These are phyloP conservation scores for Polytrichum formosum DNA, from an alignment of 225 moss, liverwort and hornwort genomes.

Conservation along the genomic window DNA sequence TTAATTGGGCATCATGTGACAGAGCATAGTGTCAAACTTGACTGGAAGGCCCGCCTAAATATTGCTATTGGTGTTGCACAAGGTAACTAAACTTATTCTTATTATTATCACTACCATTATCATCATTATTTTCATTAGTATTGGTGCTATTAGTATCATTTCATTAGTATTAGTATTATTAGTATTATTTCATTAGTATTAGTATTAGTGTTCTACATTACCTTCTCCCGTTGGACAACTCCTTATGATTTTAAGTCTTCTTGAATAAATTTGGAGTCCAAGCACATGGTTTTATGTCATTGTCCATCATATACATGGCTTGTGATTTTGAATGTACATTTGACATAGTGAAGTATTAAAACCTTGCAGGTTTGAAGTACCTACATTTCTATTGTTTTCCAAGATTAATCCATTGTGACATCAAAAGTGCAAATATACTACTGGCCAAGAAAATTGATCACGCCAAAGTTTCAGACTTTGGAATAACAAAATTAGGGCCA, in stretches of 20 bases:
- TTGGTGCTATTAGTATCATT: not conserved
- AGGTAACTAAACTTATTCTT: not conserved
- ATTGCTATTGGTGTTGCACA: constrained; percentile 1
- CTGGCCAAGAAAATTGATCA: not conserved
- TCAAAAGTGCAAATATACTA: constrained; percentile 4
- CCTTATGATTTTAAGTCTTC: not conserved
- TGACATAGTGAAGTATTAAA: no score
- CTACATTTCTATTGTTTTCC: constrained; percentile 1
- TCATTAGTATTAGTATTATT: not conserved
- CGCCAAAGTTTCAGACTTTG: constrained; percentile 4
- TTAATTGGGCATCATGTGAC: no score
- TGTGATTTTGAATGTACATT: not conserved
- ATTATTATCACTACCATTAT: not conserved
- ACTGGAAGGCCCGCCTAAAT: not conserved
- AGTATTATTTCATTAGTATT: no score
- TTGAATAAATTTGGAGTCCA: not conserved
- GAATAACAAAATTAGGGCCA: not conserved
- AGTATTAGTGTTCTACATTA: not conserved
- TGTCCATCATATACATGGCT: not conserved
- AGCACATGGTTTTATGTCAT: not conserved
- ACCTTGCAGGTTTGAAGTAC: constrained; percentile 2
- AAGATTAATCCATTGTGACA: constrained; percentile 5
- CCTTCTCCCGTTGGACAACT: not conserved
- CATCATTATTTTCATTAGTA: not conserved
- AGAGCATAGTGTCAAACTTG: no score